Percentiles rank a stretch among this genome's conserved stretches.
These are phyloP conservation scores for Colletotrichum tofieldiae DNA, from an alignment of 2,329 filamentous ascomycete genomes.

Conservation along the genomic window DNA sequence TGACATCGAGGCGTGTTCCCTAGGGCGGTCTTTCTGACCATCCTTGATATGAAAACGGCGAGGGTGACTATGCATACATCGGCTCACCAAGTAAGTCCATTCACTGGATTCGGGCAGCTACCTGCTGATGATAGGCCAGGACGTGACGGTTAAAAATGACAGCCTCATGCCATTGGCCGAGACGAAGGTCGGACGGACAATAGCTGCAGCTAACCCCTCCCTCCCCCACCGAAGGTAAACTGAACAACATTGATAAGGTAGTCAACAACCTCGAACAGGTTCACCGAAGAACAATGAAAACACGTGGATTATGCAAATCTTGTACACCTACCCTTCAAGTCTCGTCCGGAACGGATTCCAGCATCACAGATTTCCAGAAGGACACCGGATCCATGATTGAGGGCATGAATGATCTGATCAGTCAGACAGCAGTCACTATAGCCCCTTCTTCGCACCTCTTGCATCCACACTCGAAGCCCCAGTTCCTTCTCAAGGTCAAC, in stretches of 20 bases:
- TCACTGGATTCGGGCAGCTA: neutral
- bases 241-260: neutral
- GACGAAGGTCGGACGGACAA: neutral
- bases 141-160: neutral
- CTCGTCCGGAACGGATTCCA: neutral
- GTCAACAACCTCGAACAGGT: neutral
- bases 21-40: neutral
- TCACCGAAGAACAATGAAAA: neutral
- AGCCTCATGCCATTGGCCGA: neutral
- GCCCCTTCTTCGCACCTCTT: slow-evolving; percentile 20
- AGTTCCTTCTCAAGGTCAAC: slow-evolving; percentile 28
- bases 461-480: slow-evolving; percentile 38
- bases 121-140: neutral
- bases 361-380: neutral
- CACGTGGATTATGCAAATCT: neutral
- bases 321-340: neutral
- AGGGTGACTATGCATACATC: neutral
- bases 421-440: neutral
- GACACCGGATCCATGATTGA: too few species aligned
- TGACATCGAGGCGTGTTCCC: too few species aligned
- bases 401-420: neutral
- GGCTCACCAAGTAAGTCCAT: neutral
- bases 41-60: neutral
- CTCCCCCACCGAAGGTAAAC: neutral
- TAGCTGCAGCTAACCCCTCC: neutral